These are phyloP conservation scores for Copromyces sp. DNA, from an alignment of 495 filamentous ascomycete species.

Conservation along the genomic window DNA sequence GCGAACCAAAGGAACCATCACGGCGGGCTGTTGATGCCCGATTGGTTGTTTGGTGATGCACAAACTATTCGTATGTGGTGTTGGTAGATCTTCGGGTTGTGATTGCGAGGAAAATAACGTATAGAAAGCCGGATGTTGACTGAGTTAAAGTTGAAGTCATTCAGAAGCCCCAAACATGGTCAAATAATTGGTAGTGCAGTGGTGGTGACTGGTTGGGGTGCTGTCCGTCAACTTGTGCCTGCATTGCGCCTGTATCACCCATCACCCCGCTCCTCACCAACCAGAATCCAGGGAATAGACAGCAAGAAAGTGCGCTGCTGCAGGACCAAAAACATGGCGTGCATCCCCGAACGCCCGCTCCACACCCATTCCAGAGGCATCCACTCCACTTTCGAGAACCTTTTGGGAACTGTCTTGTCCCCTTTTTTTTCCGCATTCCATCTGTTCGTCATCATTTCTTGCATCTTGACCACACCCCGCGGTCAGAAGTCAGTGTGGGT, in stretches of 20 bases:
- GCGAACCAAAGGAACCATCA: background rate
- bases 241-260: background rate
- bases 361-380: background rate
- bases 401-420: background rate
- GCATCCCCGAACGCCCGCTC: background rate
- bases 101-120: background rate
- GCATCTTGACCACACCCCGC: background rate
- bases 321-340: background rate
- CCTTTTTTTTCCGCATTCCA: background rate
- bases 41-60: background rate
- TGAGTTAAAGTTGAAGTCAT: background rate
- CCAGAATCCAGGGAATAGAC: background rate
- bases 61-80: background rate
- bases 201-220: background rate
- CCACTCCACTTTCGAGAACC: background rate
- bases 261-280: background rate
- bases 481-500: background rate
- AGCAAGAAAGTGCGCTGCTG: background rate
- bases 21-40: background rate
- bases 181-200: background rate
- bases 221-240: background rate
- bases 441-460: background rate
- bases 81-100: background rate
- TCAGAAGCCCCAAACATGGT: background rate
- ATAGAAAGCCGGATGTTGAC: background rate